Percentiles rank a stretch among this genome's conserved stretches.
These are phyloP conservation scores for Diaporthe aspalathi DNA, from an alignment of 2,329 filamentous ascomycete species.

Conservation along the genomic window DNA sequence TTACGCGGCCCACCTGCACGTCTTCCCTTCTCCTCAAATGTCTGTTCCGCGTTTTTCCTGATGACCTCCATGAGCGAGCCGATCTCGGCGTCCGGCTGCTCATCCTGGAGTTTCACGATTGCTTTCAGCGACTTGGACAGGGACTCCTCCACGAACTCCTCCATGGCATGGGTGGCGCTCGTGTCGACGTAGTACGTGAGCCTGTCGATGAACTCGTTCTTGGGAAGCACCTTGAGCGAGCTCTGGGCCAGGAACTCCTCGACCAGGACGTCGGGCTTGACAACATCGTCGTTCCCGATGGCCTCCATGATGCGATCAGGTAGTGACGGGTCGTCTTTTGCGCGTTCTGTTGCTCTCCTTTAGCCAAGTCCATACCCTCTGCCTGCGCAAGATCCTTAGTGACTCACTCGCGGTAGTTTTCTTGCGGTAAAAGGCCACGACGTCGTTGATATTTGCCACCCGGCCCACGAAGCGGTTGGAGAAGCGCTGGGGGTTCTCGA, in stretches of 20 bases:
- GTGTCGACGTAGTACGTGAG: conserved; percentile 95
- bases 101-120: conserved; percentile 73
- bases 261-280: conserved; percentile 91
- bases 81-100: conserved; percentile 74
- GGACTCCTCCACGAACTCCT: conserved; percentile 80
- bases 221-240: conserved; percentile 90
- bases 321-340: conserved; percentile 65
- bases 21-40: conserved; percentile 70
- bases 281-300: conserved; percentile 73
- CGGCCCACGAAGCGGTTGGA: conserved; percentile 91
- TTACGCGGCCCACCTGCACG: conserved; percentile 59
- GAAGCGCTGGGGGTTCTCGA: conserved; percentile 95
- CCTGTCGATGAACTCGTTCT: conserved; percentile 92
- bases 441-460: conserved; percentile 94
- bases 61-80: conserved; percentile 79
- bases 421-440: conserved; percentile 92
- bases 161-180: conserved; percentile 93
- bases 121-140: conserved; percentile 77
- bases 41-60: conserved; percentile 75
- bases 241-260: conserved; percentile 88
- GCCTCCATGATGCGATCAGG: conserved; percentile 74
- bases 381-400: conserved; percentile 29
- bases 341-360: conserved; percentile 47
- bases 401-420: conserved; percentile 71
- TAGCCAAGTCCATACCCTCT: conserved; percentile 37